A percentile compares a stretch with the other conserved stretches of the same genome.
These are phyloP conservation scores for Berberis thunbergii DNA, from an alignment of 164 flowering plant species.

Conservation along the genomic window DNA sequence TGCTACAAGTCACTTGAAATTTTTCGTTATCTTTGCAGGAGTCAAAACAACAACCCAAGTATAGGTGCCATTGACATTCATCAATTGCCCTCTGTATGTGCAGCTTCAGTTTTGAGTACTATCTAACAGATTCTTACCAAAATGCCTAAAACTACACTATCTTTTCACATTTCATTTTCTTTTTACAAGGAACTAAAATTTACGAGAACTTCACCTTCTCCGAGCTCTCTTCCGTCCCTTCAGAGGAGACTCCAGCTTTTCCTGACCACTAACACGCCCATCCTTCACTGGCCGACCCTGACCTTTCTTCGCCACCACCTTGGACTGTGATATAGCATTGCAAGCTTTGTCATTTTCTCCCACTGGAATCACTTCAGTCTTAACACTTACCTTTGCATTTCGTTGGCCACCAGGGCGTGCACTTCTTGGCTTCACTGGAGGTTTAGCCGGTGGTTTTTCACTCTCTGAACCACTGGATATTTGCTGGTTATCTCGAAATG, in stretches of 20 bases:
- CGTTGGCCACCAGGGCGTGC: conserved; percentile 21
- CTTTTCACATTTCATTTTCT: too few relatives aligned
- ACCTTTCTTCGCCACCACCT: conserved; percentile 20
- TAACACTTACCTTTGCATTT: conserved; percentile 13
- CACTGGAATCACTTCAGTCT: conserved; percentile 5
- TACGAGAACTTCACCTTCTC: conserved; percentile 12
- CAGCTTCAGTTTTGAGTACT: too few relatives aligned
- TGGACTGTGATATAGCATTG: conserved; percentile 1
- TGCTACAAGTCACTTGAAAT: too few relatives aligned
- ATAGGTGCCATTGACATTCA: too few relatives aligned
- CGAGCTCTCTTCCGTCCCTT: conserved; percentile 33
- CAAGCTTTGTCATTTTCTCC: conserved; percentile 9
- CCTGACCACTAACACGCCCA: conserved; percentile 12
- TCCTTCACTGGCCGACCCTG: conserved; percentile 17
- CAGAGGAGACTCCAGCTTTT: conserved; percentile 12
- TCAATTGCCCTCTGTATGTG: too few relatives aligned
- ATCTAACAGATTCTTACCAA: too few relatives aligned
- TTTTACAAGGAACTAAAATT: too few relatives aligned
- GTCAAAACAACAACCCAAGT: too few relatives aligned
- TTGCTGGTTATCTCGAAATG: conserved; percentile 18
- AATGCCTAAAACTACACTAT: too few relatives aligned
- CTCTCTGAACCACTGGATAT: not conserved
- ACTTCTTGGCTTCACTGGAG: conserved; percentile 47
- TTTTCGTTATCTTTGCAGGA: too few relatives aligned
- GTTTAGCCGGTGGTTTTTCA: conserved; percentile 13